Evolutionary conservation across 2,329 filamentous ascomycete genomes (phyloP), one percentile per base, ranked within the genome.

Genomic region (Cucurbitaria berberidis): DNA sequence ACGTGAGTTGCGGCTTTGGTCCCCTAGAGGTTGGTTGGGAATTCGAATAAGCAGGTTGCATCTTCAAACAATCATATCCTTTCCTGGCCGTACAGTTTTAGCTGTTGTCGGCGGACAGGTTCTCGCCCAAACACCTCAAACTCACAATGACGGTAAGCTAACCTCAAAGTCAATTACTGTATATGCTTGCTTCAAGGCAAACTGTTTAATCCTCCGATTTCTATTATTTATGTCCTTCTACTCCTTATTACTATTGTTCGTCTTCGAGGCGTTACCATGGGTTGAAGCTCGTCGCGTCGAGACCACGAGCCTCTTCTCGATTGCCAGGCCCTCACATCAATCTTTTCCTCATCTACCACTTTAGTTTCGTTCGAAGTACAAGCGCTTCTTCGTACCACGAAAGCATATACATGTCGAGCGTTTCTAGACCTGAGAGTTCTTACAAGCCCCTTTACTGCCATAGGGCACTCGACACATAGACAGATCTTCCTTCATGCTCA

Each of bases 91-190:
- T 26, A 53, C 57, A 62, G 55, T 47, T 50, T 51, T 55, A 64
- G 56, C 52, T 42, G 42, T 26, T 35, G 22, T 51, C 43, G 43
- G 42, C 26, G 39, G 36, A 21, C 48, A 50, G 48, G 38, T 38
- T 48, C 45, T 40, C 42, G 43, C 30, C 27, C 27, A 30, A 51
- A 51, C 22, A 48, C 38, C 34, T 32, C 34, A 48, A n/a, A n/a
- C 22, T 54, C 56, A 56, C 41, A 15, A 72, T 72, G 69, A 68
- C 69, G 57, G 69, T 72, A 70, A 68, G 69, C 50, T 26, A 44
- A 15, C 18, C 48, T 45, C 38, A 38, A 27, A 38, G 22, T 51
- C 38, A 11, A 26, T 40, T 32, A 19, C 22, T 35, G 35, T 58
- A 57, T 59, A 57, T 55, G 48, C 46, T 39, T 27, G 9, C 38